Conservation (phyloP, 805 yeast species). For the Kodamaea kakaduensis region DNA sequence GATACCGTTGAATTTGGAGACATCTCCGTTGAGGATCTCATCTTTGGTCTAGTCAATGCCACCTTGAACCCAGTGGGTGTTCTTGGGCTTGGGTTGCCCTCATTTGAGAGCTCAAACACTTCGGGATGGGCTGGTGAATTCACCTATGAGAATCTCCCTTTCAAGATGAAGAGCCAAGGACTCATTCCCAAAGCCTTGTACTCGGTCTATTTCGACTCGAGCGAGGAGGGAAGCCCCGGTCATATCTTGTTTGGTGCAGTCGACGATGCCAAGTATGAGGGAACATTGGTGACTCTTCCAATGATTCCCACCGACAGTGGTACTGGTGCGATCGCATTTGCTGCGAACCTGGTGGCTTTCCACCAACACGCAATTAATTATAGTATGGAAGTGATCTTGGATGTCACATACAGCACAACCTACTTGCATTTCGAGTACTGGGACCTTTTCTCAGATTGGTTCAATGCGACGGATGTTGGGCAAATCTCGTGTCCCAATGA, state of each 20-base stretch:
- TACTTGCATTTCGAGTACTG: neutral
- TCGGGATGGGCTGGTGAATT: no score
- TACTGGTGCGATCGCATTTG: neutral
- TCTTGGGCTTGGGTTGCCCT: no score
- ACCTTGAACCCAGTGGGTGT: no score
- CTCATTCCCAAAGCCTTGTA: slow-evolving; percentile 19
- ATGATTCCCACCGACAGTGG: slow-evolving; percentile 12
- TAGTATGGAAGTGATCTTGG: slow-evolving; percentile 6
- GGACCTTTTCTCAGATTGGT: neutral
- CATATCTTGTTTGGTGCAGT: slow-evolving; percentile 41
- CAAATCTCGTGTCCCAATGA: neutral
- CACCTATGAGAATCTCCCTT: slow-evolving; percentile 41
- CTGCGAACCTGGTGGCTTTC: slow-evolving; percentile 9
- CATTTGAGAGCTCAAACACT: no score
- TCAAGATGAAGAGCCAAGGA: slow-evolving; percentile 23
- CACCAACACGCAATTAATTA: slow-evolving; percentile 13
- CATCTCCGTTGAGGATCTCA: no score
- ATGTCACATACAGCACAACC: neutral
- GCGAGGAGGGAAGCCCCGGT: no score
- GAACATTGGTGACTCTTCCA: slow-evolving; percentile 30
- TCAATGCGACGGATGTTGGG: neutral
- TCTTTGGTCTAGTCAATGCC: no score
- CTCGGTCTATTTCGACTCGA: slow-evolving; percentile 23
- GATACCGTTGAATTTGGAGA: no score
- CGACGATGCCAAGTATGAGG: slow-evolving; percentile 38